phyloP scores from a whole-genome alignment of 768 basidiomycete species.

The Agrocybe praecox region DNA sequence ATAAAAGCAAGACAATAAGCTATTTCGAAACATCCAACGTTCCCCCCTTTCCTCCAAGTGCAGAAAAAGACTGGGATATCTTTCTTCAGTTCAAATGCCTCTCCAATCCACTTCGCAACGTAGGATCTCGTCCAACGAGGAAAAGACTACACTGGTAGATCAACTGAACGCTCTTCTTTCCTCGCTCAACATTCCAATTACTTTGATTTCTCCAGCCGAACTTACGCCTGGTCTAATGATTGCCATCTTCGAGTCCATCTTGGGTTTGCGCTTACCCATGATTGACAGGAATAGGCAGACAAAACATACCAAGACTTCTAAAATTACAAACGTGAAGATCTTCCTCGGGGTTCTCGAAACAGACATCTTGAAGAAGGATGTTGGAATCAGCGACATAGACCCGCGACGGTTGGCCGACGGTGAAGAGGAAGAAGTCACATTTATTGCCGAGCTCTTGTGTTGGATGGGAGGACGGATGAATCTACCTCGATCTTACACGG shows the following conservation, averaged over 20 bases:
- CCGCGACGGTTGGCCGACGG: slow-evolving; percentile 66
- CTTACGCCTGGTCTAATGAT: slow-evolving; percentile 75
- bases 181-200: slow-evolving; percentile 45
- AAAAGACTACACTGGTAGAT: slow-evolving; percentile 24
- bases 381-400: slow-evolving; percentile 68
- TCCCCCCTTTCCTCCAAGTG: no score
- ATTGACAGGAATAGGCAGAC: slow-evolving; percentile 34
- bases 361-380: slow-evolving; percentile 60
- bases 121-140: not conserved
- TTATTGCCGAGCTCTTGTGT: slow-evolving; percentile 67
- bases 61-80: not conserved
- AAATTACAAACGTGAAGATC: slow-evolving; percentile 70
- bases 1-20: no score
- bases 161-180: slow-evolving; percentile 51
- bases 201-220: slow-evolving; percentile 54
- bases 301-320: slow-evolving; percentile 28
- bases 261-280: slow-evolving; percentile 56
- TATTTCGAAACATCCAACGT: no score
- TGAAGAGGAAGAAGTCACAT: slow-evolving; percentile 66
- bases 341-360: slow-evolving; percentile 74
- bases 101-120: not conserved
- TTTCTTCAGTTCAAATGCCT: not conserved
- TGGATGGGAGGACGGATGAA: slow-evolving; percentile 61
- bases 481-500: slow-evolving; percentile 12
- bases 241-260: slow-evolving; percentile 66